Evolutionary conservation across 1,284 basidiomycete species (phyloP).

Genomic region (Coriolopsis trogii): DNA sequence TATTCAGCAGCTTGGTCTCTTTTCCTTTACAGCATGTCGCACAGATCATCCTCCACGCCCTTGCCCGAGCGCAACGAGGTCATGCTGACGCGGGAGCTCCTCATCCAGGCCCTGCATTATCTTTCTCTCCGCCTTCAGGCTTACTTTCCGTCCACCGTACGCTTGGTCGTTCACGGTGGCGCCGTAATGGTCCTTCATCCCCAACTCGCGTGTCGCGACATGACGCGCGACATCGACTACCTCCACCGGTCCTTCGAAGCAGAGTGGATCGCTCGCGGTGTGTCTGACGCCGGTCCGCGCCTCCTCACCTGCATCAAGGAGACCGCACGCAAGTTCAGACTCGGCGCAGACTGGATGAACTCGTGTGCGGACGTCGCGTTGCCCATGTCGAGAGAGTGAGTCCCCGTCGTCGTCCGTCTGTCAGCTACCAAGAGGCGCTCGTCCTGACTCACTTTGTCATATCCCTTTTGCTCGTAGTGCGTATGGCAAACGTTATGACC

Average conservation of each 20-base stretch:
- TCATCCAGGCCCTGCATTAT: constrained; percentile 48
- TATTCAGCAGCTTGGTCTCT: not conserved
- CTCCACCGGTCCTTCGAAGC: constrained; percentile 58
- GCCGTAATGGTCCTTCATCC: constrained; percentile 69
- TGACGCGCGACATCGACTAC: constrained; percentile 68
- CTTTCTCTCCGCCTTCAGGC: constrained; percentile 49
- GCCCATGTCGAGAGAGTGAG: constrained; percentile 63
- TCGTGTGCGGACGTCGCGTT: constrained; percentile 67
- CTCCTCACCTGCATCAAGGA: constrained; percentile 56
- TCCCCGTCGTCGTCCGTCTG: not conserved
- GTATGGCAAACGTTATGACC: constrained; percentile 51
- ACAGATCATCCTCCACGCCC: constrained; percentile 8
- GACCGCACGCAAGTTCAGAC: constrained; percentile 50
- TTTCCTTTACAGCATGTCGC: not conserved
- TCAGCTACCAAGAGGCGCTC: constrained; percentile 2
- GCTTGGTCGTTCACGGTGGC: constrained; percentile 67
- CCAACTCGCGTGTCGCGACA: constrained; percentile 45
- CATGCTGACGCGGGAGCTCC: constrained; percentile 36
- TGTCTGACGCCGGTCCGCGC: constrained; percentile 51
- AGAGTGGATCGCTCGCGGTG: constrained; percentile 51
- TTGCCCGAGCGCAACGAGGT: constrained; percentile 38
- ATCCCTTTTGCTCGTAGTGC: constrained; percentile 31
- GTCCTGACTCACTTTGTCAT: constrained; percentile 1
- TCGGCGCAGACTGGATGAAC: constrained; percentile 76
- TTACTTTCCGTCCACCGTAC: constrained; percentile 50